Evolutionary conservation across 2,329 filamentous ascomycete genomes (phyloP).

Genomic region (Colletotrichum eremochloae): DNA sequence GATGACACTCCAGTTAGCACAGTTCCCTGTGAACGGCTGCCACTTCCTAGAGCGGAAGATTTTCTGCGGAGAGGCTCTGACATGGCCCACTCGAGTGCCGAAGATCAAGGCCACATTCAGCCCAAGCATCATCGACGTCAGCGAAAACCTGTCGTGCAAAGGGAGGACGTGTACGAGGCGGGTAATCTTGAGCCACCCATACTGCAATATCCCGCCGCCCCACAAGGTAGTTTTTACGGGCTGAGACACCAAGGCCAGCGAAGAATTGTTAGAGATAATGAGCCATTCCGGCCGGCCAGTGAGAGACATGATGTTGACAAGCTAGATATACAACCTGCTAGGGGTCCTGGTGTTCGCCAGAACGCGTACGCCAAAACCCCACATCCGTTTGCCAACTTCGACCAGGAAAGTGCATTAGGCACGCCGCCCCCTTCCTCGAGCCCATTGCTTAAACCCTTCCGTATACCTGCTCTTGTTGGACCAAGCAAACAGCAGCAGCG

Average conservation of each 20-base stretch:
- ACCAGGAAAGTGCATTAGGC: conserved; percentile 2
- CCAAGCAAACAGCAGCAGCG: background rate
- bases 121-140: background rate
- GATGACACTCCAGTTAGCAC: background rate
- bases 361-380: conserved; percentile 5
- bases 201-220: background rate
- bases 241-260: conserved; percentile 18
- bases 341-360: background rate
- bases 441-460: conserved; percentile 22
- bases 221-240: background rate
- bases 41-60: background rate
- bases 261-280: conserved; percentile 30
- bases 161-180: conserved; percentile 1
- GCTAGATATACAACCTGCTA: background rate
- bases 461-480: conserved; percentile 1
- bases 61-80: background rate
- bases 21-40: background rate
- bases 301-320: conserved; percentile 11
- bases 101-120: background rate
- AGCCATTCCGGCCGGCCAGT: conserved; percentile 1
- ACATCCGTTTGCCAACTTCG: conserved; percentile 1
- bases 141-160: background rate
- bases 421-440: conserved; percentile 35
- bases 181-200: conserved; percentile 3
- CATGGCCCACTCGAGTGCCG: background rate